phyloP scores from a whole-genome alignment of 345 rosid species.

The Populus pruinosa region DNA sequence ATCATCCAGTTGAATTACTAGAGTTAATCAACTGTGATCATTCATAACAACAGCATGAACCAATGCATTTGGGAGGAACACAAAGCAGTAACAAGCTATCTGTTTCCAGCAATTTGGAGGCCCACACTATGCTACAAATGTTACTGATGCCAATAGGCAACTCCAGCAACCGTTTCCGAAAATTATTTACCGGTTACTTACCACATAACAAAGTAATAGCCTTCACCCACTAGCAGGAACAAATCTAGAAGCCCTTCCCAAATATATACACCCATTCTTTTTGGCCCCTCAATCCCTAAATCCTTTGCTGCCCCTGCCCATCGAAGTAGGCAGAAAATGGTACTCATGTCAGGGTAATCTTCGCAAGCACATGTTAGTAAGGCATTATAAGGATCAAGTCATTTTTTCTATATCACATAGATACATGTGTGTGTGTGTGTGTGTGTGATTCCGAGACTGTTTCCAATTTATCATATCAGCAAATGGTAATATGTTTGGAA shows the following conservation, averaged over 20 bases:
- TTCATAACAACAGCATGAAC: not conserved
- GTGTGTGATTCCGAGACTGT: not conserved
- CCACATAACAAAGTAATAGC: not conserved
- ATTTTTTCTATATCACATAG: not conserved
- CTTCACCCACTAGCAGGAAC: not conserved
- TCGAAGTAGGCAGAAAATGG: not conserved
- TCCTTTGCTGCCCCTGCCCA: not conserved
- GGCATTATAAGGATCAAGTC: not conserved
- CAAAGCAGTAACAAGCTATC: not conserved
- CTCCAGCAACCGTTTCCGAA: not conserved
- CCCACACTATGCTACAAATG: not conserved
- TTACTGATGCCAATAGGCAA: not conserved
- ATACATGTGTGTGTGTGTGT: not conserved
- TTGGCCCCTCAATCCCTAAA: not conserved
- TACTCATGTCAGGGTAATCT: not conserved
- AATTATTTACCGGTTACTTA: not conserved
- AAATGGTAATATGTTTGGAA: not conserved
- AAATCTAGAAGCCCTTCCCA: not conserved
- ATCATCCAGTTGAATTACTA: not conserved
- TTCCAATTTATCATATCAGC: not conserved
- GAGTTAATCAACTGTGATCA: not conserved
- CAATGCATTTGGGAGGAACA: not conserved
- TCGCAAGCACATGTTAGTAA: not conserved
- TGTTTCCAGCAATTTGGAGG: not conserved
- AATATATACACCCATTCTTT: not conserved